Evolutionary conservation across 129 eudicot species (phyloP).

Genomic region (Centaurea solstitialis): DNA sequence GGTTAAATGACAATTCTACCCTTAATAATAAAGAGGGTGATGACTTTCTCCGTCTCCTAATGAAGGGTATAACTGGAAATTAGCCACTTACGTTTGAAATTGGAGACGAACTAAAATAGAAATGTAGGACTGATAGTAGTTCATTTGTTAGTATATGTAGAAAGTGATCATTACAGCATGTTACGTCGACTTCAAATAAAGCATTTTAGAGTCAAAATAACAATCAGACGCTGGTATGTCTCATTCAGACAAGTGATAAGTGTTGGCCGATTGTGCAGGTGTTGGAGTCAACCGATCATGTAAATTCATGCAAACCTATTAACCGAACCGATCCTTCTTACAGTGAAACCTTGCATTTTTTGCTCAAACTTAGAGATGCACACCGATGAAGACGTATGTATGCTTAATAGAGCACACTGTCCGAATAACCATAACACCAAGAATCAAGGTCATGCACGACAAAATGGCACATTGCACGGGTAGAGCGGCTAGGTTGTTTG

Average conservation of each 20-base stretch:
- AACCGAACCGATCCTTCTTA: slow-evolving; percentile 84
- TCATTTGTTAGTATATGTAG: background rate
- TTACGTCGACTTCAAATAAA: background rate
- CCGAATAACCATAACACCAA: slow-evolving; percentile 1
- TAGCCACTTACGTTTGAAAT: background rate
- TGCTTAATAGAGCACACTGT: background rate
- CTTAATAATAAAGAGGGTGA: background rate
- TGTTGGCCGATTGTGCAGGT: slow-evolving; percentile 41
- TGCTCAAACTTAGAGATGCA: slow-evolving; percentile 67
- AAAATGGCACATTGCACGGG: background rate
- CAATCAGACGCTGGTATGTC: background rate
- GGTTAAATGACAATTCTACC: background rate
- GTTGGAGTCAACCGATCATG: slow-evolving; percentile 93
- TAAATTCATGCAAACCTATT: slow-evolving; percentile 94
- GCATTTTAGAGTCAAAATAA: background rate
- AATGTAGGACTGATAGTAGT: background rate
- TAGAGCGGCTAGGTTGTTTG: background rate
- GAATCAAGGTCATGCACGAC: background rate
- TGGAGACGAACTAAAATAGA: background rate
- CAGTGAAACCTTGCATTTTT: slow-evolving; percentile 70
- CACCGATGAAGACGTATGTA: slow-evolving; percentile 20
- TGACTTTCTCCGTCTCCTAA: background rate
- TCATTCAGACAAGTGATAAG: background rate
- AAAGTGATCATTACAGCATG: background rate
- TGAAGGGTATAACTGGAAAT: background rate